Conservation (phyloP, 1,284 basidiomycete genomes). For the Ceratobasidium sp. region DNA sequence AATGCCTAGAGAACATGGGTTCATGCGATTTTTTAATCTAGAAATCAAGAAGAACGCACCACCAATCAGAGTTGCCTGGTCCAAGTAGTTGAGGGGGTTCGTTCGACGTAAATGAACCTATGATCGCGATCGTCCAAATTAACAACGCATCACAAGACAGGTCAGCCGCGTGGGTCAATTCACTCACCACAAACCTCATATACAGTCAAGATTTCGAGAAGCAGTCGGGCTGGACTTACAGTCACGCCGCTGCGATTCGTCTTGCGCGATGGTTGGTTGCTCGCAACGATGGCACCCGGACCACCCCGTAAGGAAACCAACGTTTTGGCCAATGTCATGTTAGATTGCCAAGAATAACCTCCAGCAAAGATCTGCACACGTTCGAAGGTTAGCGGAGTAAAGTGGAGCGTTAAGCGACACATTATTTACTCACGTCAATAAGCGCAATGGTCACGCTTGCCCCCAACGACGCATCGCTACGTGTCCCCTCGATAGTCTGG, state of each 20-base stretch:
- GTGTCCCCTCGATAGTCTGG: slow-evolving; percentile 47
- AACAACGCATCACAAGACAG: slow-evolving; percentile 32
- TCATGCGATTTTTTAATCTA: slow-evolving; percentile 36
- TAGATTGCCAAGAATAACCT: slow-evolving; percentile 58
- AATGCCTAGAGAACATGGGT: slow-evolving; percentile 44
- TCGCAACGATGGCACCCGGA: slow-evolving; percentile 50
- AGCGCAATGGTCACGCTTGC: slow-evolving; percentile 57
- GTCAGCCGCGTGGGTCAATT: neutral
- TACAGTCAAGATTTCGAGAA: slow-evolving; percentile 61
- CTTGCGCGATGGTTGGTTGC: slow-evolving; percentile 49
- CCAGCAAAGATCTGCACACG: slow-evolving; percentile 61
- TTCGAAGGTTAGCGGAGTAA: slow-evolving; percentile 5
- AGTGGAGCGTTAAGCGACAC: slow-evolving; percentile 8
- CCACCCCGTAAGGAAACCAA: slow-evolving; percentile 58
- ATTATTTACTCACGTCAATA: slow-evolving; percentile 56
- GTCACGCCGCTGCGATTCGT: slow-evolving; percentile 52
- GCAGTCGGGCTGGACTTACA: slow-evolving; percentile 56
- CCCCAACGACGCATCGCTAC: slow-evolving; percentile 57
- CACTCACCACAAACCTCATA: slow-evolving; percentile 60
- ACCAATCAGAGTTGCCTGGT: slow-evolving; percentile 57
- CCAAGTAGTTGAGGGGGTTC: slow-evolving; percentile 57
- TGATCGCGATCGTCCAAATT: slow-evolving; percentile 23
- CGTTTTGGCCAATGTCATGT: slow-evolving; percentile 58
- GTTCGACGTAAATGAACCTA: slow-evolving; percentile 58
- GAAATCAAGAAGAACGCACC: slow-evolving; percentile 52